Evolutionary conservation across 108 stramenopile species (phyloP), one percentile per base, ranked within the genome.

Genomic region (Conticribra guillardii): DNA sequence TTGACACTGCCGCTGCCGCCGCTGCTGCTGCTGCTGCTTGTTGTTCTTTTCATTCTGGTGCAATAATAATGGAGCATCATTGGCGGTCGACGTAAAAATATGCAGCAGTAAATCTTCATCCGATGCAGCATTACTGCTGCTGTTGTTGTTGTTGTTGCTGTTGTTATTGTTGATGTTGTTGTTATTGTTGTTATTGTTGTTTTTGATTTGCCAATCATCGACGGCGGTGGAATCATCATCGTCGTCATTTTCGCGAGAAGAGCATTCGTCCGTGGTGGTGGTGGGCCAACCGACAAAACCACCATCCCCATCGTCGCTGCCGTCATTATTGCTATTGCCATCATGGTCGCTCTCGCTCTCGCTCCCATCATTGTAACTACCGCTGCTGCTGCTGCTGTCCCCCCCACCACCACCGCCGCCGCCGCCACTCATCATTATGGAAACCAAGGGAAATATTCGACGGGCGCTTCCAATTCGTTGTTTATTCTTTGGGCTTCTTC

Each of bases 271-370:
- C n/a, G n/a, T n/a, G n/a, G n/a, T n/a, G n/a, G n/a, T n/a, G n/a
- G n/a, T n/a, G n/a, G n/a, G n/a, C n/a, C 37, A 9, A 9, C 37
- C 37, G 37, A 41, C 5, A 11, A 9, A 9, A 11, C 51, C 49
- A 5, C 29, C 29, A 22, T 51, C 4, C 2, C 17, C 26, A 50
- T 65, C 50, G n/a, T 51, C 29, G 31, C 29, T 32, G 31, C 37
- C 17, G 15, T 60, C 58, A 60, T 60, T 34, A 19, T 60, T 30
- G 31, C 64, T 65, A 51, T 65, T 49, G 27, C 28, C 18, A 34
- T 51, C 22, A 48, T 16, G 31, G 11, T 11, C 11, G 8, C 8
- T 9, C 28, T 2, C 59, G 17, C 37, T 21, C 37, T 0, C 41
- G 22, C 33, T 21, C 9, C 59, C 8, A 34, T 28, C 4, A 0